These are phyloP conservation scores for Plenodomus lindquistii DNA, from an alignment of 2,329 filamentous ascomycete species.

Conservation along the genomic window DNA sequence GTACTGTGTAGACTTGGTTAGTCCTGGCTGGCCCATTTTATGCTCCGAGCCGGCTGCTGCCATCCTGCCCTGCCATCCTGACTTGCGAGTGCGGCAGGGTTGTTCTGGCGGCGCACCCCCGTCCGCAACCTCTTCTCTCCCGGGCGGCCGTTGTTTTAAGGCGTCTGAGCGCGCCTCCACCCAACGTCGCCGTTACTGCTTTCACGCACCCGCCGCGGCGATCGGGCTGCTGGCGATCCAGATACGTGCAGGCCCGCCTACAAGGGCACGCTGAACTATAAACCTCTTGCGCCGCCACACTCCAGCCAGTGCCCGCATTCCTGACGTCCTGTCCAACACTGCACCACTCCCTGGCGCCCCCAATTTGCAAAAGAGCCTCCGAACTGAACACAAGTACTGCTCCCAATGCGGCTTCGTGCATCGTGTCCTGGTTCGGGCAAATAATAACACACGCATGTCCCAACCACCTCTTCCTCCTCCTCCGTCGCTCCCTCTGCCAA, in stretches of 20 bases:
- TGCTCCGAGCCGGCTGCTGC: constrained; percentile 32
- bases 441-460: constrained; percentile 51
- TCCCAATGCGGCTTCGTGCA: constrained; percentile 48
- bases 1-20: too few species aligned
- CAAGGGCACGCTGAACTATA: constrained; percentile 39
- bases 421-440: constrained; percentile 45
- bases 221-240: constrained; percentile 46
- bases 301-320: constrained; percentile 44
- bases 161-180: constrained; percentile 42
- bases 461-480: constrained; percentile 47
- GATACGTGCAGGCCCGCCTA: constrained; percentile 42
- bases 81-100: constrained; percentile 35
- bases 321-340: constrained; percentile 45
- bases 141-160: constrained; percentile 33
- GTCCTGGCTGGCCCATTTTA: constrained; percentile 27
- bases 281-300: constrained; percentile 46
- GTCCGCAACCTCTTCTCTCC: constrained; percentile 34
- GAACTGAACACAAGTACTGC: constrained; percentile 40
- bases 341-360: constrained; percentile 43
- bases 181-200: constrained; percentile 43
- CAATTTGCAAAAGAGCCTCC: constrained; percentile 39
- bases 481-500: constrained; percentile 47
- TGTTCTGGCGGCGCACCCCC: constrained; percentile 30
- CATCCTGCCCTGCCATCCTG: neutral
- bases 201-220: constrained; percentile 35